A percentile compares a stretch with the other conserved stretches of the same genome.
These are phyloP conservation scores for Saitozyma podzolica DNA, from an alignment of 768 basidiomycete genomes.

Conservation along the genomic window DNA sequence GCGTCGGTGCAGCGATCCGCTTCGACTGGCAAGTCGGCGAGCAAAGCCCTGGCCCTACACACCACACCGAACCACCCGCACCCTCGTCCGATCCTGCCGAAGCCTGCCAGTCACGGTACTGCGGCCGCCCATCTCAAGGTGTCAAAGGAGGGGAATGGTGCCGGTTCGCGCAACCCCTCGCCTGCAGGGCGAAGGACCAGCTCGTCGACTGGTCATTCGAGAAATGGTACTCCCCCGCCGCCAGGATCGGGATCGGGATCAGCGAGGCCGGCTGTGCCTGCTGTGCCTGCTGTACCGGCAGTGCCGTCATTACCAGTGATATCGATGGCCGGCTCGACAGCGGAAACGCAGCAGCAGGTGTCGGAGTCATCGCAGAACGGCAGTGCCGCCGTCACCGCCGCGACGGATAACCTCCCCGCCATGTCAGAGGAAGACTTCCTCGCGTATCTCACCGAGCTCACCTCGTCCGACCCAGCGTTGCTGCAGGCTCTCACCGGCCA, in stretches of 20 bases:
- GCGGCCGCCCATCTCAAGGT: conserved; percentile 10
- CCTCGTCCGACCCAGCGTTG: no score
- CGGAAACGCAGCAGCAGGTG: no score
- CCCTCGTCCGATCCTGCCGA: conserved; percentile 32
- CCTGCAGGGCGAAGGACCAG: conserved; percentile 6
- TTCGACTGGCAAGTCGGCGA: conserved; percentile 30
- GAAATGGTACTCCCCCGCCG: background rate
- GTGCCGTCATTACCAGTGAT: no score
- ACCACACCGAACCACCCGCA: conserved; percentile 24
- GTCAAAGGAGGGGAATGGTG: conserved; percentile 2
- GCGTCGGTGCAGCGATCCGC: conserved; percentile 19
- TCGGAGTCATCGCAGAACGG: background rate
- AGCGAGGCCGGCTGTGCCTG: no score
- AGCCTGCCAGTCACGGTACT: conserved; percentile 14
- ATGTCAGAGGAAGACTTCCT: background rate
- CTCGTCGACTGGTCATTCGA: conserved; percentile 11
- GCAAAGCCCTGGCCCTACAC: conserved; percentile 32
- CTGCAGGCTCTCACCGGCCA: no score
- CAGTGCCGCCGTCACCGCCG: background rate
- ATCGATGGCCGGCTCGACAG: no score
- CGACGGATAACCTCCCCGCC: no score
- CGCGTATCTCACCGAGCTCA: background rate
- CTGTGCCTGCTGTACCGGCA: no score
- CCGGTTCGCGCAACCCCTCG: conserved; percentile 5
- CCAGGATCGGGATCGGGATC: no score